These are phyloP conservation scores for Fusarium cyanostomum DNA, from an alignment of 2,329 filamentous ascomycete species.

Conservation along the genomic window DNA sequence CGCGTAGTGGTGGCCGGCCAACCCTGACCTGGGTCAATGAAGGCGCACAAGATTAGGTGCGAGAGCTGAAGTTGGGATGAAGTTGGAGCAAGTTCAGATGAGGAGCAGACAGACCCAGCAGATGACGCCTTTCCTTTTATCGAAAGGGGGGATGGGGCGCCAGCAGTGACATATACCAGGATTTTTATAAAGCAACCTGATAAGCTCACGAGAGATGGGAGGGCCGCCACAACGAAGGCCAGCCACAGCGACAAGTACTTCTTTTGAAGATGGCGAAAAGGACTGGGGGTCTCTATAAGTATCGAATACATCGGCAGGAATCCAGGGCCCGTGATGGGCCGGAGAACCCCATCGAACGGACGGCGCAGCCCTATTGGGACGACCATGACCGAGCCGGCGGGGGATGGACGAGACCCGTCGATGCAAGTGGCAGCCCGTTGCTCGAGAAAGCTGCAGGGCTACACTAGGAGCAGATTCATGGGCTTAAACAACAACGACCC, in stretches of 20 bases:
- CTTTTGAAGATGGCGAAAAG: conserved; percentile 33
- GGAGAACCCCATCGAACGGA: conserved; percentile 35
- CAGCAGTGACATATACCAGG: conserved; percentile 33
- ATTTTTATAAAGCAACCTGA: conserved; percentile 31
- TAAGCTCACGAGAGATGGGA: conserved; percentile 26
- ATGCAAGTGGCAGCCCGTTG: conserved; percentile 27
- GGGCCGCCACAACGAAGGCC: conserved; percentile 32
- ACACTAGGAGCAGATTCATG: conserved; percentile 27
- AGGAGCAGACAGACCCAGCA: conserved; percentile 22
- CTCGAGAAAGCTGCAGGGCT: conserved; percentile 33
- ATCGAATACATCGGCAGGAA: conserved; percentile 37
- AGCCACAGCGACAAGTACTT: conserved; percentile 34
- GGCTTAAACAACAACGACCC: conserved; percentile 24
- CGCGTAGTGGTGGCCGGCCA: conserved; percentile 11
- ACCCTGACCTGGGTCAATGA: conserved; percentile 16
- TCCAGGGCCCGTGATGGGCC: conserved; percentile 18
- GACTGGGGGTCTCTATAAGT: conserved; percentile 37
- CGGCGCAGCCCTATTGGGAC: conserved; percentile 39
- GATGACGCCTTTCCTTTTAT: conserved; percentile 41
- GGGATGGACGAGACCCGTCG: conserved; percentile 25
- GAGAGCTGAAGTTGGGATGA: conserved; percentile 21
- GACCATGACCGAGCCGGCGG: conserved; percentile 23
- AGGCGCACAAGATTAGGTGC: conserved; percentile 12
- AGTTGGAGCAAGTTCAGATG: conserved; percentile 26
- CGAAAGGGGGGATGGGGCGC: conserved; percentile 33